Conservation (phyloP, 2,329 filamentous ascomycete genomes). For the Verticillium alfalfae region DNA sequence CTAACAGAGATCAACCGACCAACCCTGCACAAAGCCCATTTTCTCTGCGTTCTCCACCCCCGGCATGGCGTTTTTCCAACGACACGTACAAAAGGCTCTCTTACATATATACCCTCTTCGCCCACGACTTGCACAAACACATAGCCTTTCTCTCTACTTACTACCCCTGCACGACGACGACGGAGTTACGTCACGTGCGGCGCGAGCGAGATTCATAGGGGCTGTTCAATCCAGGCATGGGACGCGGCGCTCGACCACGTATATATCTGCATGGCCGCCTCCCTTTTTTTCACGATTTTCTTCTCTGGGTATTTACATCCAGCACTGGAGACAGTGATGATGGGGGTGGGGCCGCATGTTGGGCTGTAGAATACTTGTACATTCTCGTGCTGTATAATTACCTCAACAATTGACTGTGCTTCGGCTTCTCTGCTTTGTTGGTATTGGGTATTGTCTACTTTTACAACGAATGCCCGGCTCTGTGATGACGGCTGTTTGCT, state of each 20-base stretch:
- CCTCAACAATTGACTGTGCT: constrained; percentile 5
- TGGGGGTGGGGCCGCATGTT: background rate
- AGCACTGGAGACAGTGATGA: constrained; percentile 4
- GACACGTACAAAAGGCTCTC: background rate
- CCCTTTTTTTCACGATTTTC: background rate
- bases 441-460: too few relatives aligned
- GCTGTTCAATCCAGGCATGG: background rate
- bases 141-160: background rate
- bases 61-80: background rate
- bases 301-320: constrained; percentile 4
- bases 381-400: constrained; percentile 33
- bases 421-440: background rate
- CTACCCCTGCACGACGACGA: background rate
- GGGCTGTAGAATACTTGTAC: constrained; percentile 8
- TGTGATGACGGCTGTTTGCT: too few relatives aligned
- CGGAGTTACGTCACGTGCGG: background rate
- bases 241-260: constrained; percentile 5
- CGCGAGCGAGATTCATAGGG: background rate
- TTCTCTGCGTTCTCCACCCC: background rate
- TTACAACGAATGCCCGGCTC: too few relatives aligned
- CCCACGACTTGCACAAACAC: background rate
- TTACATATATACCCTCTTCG: background rate
- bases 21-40: constrained; percentile 5
- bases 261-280: constrained; percentile 13
- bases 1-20: constrained; percentile 4